phyloP scores from a whole-genome alignment of 805 yeast species.

The Candida saitoana region DNA sequence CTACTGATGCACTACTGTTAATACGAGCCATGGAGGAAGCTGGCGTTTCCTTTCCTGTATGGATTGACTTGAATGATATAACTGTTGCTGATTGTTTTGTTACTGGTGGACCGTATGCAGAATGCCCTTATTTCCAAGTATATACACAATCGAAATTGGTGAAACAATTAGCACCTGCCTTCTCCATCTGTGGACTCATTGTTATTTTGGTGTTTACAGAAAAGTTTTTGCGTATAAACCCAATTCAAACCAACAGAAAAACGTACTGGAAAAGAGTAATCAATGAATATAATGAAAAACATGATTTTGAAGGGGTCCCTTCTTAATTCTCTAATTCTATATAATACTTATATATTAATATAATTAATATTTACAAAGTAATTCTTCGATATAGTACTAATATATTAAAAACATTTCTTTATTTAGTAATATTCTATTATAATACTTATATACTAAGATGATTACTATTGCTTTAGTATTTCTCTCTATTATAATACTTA shows the following conservation, averaged over 20 bases:
- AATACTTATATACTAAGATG: too few species aligned
- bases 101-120: conserved; percentile 69
- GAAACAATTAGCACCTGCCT: conserved; percentile 63
- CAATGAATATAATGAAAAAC: conserved; percentile 50
- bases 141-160: conserved; percentile 55
- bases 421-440: too few species aligned
- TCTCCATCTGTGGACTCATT: conserved; percentile 52
- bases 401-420: too few species aligned
- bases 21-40: conserved; percentile 23
- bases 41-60: conserved; percentile 39
- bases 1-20: conserved; percentile 29
- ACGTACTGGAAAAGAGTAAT: conserved; percentile 59
- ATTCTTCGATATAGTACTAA: too few species aligned
- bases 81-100: conserved; percentile 79
- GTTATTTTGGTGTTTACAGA: conserved; percentile 49
- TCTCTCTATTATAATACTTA: too few species aligned
- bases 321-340: conserved; percentile 34
- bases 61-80: conserved; percentile 83
- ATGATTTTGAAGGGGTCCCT: conserved; percentile 86
- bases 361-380: too few species aligned
- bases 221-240: conserved; percentile 52
- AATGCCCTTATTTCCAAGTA: conserved; percentile 70
- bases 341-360: neutral
- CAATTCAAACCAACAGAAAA: conserved; percentile 67
- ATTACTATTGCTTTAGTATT: too few species aligned